phyloP scores from a whole-genome alignment of 192 early-diverging fungal genomes.

The Linnemannia elongata region DNA sequence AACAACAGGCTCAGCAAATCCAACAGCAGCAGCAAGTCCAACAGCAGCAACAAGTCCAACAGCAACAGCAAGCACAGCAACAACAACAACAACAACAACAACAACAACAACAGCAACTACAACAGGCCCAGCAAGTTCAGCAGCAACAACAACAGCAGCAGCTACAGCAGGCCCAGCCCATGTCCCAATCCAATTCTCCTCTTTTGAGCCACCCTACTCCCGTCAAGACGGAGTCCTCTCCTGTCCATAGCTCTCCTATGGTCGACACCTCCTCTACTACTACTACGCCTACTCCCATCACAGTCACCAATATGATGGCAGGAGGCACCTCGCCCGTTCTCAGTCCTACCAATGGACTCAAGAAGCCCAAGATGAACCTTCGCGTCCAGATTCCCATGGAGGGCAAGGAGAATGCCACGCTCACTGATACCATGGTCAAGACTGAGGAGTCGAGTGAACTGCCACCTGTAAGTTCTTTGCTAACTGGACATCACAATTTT shows the following conservation, averaged over 20 bases:
- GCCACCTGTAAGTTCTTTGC: conserved; percentile 32
- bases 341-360: conserved; percentile 50
- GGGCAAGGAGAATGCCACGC: conserved; percentile 21
- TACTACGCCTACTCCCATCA: conserved; percentile 18
- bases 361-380: conserved; percentile 52
- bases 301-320: conserved; percentile 1
- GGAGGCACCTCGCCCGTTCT: conserved; percentile 37
- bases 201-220: conserved; percentile 21
- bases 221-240: conserved; percentile 23
- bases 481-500: background rate
- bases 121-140: background rate
- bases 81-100: conserved; percentile 25
- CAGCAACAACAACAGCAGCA: conserved; percentile 30
- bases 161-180: conserved; percentile 20
- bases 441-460: conserved; percentile 44
- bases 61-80: conserved; percentile 3
- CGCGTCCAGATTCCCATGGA: conserved; percentile 63
- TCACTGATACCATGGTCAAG: conserved; percentile 47
- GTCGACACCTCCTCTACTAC: conserved; percentile 21
- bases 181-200: conserved; percentile 41
- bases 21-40: conserved; percentile 19
- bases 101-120: conserved; percentile 22
- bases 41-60: conserved; percentile 36
- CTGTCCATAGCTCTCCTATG: conserved; percentile 33
- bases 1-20: conserved; percentile 11